phyloP scores from a whole-genome alignment of 2,329 filamentous ascomycete species.

The Trichophyton rubrum region DNA sequence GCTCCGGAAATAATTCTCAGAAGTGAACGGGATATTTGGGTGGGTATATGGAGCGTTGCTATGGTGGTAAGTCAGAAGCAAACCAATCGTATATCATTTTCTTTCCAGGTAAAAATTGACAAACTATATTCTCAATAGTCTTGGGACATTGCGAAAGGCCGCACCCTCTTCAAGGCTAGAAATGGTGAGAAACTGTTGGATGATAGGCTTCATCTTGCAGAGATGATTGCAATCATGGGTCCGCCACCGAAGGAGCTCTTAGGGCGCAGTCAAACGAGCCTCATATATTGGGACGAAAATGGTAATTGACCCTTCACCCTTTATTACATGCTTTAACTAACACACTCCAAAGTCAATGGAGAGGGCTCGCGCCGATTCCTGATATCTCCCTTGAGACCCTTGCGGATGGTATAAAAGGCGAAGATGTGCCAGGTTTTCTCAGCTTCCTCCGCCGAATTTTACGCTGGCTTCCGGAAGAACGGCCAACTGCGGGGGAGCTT shows the following conservation, averaged over 20 bases:
- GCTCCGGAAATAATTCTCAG: conserved; percentile 17
- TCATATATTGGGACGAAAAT: conserved; percentile 18
- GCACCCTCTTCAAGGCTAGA: conserved; percentile 4
- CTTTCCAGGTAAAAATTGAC: not conserved
- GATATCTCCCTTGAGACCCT: conserved; percentile 6
- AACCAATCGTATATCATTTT: not conserved
- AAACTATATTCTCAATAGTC: not conserved
- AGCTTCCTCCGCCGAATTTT: conserved; percentile 13
- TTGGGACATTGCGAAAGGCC: conserved; percentile 8
- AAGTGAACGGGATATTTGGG: conserved; percentile 16
- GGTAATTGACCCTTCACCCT: conserved; percentile 9
- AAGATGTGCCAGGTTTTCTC: conserved; percentile 19
- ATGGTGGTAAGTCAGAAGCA: conserved; percentile 14
- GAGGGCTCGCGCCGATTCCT: conserved; percentile 10
- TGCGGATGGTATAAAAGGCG: conserved; percentile 8
- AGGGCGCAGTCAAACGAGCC: conserved; percentile 13
- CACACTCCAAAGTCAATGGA: conserved; percentile 5
- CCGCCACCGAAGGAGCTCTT: conserved; percentile 13
- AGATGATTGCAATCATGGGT: conserved; percentile 16
- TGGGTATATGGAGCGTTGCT: conserved; percentile 20
- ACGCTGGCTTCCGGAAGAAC: conserved; percentile 16
- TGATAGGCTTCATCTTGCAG: conserved; percentile 16
- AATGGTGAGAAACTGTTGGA: conserved; percentile 6
- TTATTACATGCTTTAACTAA: not conserved
- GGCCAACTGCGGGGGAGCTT: conserved; percentile 13